A percentile compares a stretch with the other conserved stretches of the same genome.
These are phyloP conservation scores for Pelargonium australe DNA, from an alignment of 441 rosid species.

Conservation along the genomic window DNA sequence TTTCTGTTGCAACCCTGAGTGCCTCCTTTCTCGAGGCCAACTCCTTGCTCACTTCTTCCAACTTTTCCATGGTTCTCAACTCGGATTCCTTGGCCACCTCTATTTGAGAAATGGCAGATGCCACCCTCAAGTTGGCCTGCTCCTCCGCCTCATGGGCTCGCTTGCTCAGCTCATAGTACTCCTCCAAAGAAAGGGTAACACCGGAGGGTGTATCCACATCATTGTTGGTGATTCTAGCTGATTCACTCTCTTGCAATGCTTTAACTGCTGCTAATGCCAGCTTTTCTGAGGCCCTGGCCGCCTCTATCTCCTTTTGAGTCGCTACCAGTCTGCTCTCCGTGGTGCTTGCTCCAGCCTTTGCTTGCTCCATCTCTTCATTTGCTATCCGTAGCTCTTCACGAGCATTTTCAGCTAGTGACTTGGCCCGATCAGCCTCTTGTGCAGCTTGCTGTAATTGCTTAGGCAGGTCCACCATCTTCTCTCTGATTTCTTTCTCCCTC, in stretches of 20 bases:
- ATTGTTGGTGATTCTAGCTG: conserved; percentile 31
- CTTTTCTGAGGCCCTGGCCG: conserved; percentile 78
- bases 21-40: conserved; percentile 60
- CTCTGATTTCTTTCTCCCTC: conserved; percentile 71
- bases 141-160: conserved; percentile 80
- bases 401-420: conserved; percentile 49
- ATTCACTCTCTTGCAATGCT: conserved; percentile 78
- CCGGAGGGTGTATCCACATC: conserved; percentile 37
- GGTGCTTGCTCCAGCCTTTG: conserved; percentile 67
- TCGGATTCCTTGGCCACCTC: conserved; percentile 76
- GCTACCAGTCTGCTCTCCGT: conserved; percentile 75
- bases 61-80: conserved; percentile 40
- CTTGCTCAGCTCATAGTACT: conserved; percentile 82
- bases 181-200: conserved; percentile 73
- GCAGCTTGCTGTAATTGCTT: conserved; percentile 76
- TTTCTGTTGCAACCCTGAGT: conserved; percentile 53
- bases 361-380: conserved; percentile 76
- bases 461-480: conserved; percentile 60
- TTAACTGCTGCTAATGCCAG: conserved; percentile 75
- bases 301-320: conserved; percentile 80
- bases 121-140: conserved; percentile 62
- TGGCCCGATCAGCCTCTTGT: conserved; percentile 75
- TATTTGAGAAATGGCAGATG: conserved; percentile 59
- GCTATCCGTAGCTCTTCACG: conserved; percentile 69
- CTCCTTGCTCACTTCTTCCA: conserved; percentile 65